Base-by-base conservation (phyloP, 805 yeast genomes). In the Starmerella geochares region DNA sequence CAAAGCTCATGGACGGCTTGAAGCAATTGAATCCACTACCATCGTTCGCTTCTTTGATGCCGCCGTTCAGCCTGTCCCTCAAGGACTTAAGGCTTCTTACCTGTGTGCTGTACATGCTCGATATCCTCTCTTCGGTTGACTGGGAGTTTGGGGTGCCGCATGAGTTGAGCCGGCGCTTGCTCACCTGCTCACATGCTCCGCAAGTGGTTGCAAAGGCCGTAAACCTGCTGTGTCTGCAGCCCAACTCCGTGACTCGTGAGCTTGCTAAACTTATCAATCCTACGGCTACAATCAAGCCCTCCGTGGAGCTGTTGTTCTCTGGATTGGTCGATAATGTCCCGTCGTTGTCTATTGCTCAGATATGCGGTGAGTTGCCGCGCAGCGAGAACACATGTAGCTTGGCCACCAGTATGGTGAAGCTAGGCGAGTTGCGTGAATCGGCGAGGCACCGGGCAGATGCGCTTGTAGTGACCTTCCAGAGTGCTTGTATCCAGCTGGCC, bases 261-360 rank as follows among this genome's bases (percentile, higher is more conserved):
- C 19, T 41, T 21, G 31, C 47, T n/a, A 38, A 40, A 23, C 25
- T 39, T 19, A 41, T 54, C 11, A 7, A 31, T 16, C 54, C 51
- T 2, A 16, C 23, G 7, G 27, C 5, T 14, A 46, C 39, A 14
- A 21, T 32, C 4, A 25, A 9, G 28, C 46, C 53, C 7, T 33
- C 47, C 3, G 21, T 51, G 10, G 60, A 56, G 50, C 29, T 50
- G 33, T 38, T 57, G 33, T 57, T 57, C 25, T 37, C 49, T 16
- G 59, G 59, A 3, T 24, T 54, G 7, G 20, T 17, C 5, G 58
- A 51, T n/a, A n/a, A n/a, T 13, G 16, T 14, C n/a, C 21, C 24
- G 16, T n/a, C 14, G 10, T 16, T 55, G 8, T 51, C 52, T 5
- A 49, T 47, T 3, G 49, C 45, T 4, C 32, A 35, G 29, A 16